Percentiles rank a stretch among this genome's conserved stretches.
Evolutionary conservation across 108 stramenopile species (phyloP).

Genomic region (Asterionellopsis glacialis): DNA sequence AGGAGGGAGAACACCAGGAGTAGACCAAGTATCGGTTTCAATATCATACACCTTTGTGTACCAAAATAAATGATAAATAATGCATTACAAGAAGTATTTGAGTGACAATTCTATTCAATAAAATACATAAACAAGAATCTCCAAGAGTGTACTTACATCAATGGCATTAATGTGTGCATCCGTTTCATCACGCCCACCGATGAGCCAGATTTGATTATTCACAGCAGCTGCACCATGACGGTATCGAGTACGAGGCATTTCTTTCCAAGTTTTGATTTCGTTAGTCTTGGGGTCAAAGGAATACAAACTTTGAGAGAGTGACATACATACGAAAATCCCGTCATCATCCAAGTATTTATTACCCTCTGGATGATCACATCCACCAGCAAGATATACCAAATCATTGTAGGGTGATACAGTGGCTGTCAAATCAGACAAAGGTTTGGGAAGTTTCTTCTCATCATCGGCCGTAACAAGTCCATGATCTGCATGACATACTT

Average conservation of each 20-base stretch:
- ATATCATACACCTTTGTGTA: conserved; percentile 44
- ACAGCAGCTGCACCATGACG: conserved; percentile 8
- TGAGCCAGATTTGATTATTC: conserved; percentile 5
- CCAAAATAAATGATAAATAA: neutral
- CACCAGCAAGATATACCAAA: conserved; percentile 45
- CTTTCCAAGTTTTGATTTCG: neutral
- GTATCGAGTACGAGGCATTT: conserved; percentile 9
- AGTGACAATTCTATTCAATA: neutral
- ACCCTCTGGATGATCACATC: conserved; percentile 34
- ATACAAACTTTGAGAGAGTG: neutral
- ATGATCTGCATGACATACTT: neutral
- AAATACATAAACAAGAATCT: too few relatives aligned
- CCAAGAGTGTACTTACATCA: conserved; percentile 66
- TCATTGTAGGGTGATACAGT: conserved; percentile 2
- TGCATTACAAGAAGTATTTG: neutral
- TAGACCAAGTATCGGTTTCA: conserved; percentile 41
- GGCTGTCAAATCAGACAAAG: conserved; percentile 25
- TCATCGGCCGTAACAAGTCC: neutral
- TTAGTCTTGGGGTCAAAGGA: conserved; percentile 2
- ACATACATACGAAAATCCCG: neutral
- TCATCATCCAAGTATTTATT: conserved; percentile 14
- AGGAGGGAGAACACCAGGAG: conserved; percentile 27
- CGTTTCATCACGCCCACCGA: conserved; percentile 3
- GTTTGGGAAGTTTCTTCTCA: conserved; percentile 14
- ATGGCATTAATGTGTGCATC: conserved; percentile 35